Conservation (phyloP, 2,329 filamentous ascomycete species). For the Xylaria sp. region DNA sequence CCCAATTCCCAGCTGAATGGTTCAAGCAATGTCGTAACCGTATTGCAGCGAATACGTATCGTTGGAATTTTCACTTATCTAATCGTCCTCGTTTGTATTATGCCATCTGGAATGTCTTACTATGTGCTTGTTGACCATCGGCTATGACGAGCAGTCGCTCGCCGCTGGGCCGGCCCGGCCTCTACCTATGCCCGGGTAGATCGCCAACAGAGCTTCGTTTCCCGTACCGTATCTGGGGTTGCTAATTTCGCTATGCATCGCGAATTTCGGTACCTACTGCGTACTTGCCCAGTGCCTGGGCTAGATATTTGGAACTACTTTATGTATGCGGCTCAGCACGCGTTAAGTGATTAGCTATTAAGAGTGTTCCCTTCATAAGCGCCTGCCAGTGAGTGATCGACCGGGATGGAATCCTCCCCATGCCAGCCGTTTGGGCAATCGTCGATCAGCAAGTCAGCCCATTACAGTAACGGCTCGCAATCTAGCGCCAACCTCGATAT, state of each 20-base stretch:
- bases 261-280: slow-evolving; percentile 10
- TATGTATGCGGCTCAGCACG: slow-evolving; percentile 2
- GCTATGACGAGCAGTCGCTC: background rate
- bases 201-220: background rate
- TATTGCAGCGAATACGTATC: background rate
- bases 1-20: slow-evolving; percentile 28
- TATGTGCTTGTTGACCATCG: no score
- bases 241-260: slow-evolving; percentile 1
- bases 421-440: background rate
- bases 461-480: background rate
- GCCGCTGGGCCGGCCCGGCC: slow-evolving; percentile 9
- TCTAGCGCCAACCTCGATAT: background rate
- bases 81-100: background rate
- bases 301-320: background rate
- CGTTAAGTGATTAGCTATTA: slow-evolving; percentile 3
- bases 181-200: slow-evolving; percentile 7
- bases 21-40: slow-evolving; percentile 23
- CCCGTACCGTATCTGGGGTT: background rate
- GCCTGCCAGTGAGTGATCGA: background rate
- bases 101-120: background rate
- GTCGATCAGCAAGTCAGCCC: background rate
- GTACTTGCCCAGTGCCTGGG: background rate
- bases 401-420: slow-evolving; percentile 13
- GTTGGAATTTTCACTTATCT: background rate
- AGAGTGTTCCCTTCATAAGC: slow-evolving; percentile 7